Base-by-base conservation (phyloP, 805 yeast species). In the Starmerella scarabaei region DNA sequence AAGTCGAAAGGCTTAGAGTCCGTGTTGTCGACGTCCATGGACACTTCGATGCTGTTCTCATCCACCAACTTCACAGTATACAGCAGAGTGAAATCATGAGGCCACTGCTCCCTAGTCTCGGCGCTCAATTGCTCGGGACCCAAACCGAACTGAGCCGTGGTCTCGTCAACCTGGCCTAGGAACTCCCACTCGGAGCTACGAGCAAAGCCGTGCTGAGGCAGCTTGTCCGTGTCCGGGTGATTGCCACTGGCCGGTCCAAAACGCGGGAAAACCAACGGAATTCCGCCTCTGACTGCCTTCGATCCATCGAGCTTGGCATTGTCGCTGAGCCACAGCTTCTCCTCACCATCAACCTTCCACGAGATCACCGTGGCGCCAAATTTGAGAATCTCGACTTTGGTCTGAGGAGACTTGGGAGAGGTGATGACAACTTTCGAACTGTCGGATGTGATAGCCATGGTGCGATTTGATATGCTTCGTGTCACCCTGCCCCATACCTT, bases 131-230 rank as follows among this genome's bases (percentile, higher is more conserved):
- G 67, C 55, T 84, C 94, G 5, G 94, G 94, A 15, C 91, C 78
- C 42, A 91, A 69, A 0, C 85, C 98, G 60, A 85, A 86, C 60
- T 91, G 95, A 33, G 80, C 80, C 4, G 93, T 75, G 33, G 64
- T 60, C 38, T 70, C 76, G 27, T 68, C 67, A 16, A 79, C 73
- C 61, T 84, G 88, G 29, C 98, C 98, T 45, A 91, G 67, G 52
- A 86, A 82, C 60, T 91, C 96, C 98, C 98, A 91, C 16, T 69
- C 64, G 12, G 88, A 77, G 59, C 73, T 79, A 60, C 98, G 71
- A 16, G 94, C 98, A 64, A 91, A 81, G 1, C 98, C 98, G 58
- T 91, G 98, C 64, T 91, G 97, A 16, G 96, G 96, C 48, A 91
- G 70, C 27, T 69, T 59, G 41, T 65, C 68, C 6, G 71, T 67